Base-by-base conservation (phyloP, 176 grass and related monocot genomes). In the Luzula sylvatica region DNA sequence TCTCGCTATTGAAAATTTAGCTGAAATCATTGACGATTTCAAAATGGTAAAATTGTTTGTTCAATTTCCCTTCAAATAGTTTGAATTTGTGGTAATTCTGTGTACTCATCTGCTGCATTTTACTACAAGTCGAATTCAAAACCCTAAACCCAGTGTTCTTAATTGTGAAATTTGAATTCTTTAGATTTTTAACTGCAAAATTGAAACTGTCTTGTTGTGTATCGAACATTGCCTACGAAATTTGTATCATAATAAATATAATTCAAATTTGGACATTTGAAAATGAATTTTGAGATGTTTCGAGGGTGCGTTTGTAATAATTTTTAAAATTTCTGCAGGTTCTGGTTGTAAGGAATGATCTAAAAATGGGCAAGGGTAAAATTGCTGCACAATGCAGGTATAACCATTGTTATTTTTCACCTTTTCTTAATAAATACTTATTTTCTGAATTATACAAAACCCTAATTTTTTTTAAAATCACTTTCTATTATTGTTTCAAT, bases 311-410 rank as follows among this genome's bases (percentile, higher is more conserved):
- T n/a, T n/a, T n/a, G n/a, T n/a, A n/a, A n/a, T n/a, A n/a, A n/a
- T 35, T 42, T n/a, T 0, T 26, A 3, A 8, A 59, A 15, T 63
- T 49, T 21, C 4, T 46, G 22, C 52, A 95, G 84, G 84, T 95
- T 43, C 61, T 98, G 18, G 85, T 98, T 16, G 92, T 90, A 24
- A 90, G 92, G 23, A 98, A 98, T 68, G 92, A 98, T 56, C 72
- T 98, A 27, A 98, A 90, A 68, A 98, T 98, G 92, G 92, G 92
- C 2, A 98, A 98, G 75, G 92, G 92, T 15, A 98, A 98, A 61
- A 98, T 98, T 32, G 92, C 77, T 0, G 92, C 92, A 5, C 92
- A 98, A 60, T 98, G 92, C 85, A 96, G 92, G 92, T 96, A 64
- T 15, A 4, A 14, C 6, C 0, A 21, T 74, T 35, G 1, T 30